These are phyloP conservation scores for Candida odintsovae DNA, from an alignment of 805 yeast species.

Conservation along the genomic window DNA sequence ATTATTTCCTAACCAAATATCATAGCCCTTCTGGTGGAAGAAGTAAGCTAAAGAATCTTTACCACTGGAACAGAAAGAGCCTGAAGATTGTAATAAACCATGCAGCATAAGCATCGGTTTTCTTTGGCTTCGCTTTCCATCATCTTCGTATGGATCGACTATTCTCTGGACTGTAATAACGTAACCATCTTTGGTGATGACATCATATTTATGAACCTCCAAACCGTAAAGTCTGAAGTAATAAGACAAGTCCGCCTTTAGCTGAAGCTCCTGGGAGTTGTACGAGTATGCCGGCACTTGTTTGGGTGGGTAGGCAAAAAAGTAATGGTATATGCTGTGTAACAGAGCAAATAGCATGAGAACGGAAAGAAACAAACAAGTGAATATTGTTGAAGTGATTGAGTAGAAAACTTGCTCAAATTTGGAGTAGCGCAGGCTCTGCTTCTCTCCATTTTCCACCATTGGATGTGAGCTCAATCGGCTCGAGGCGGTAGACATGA, in stretches of 20 bases:
- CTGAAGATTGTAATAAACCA: slow-evolving; percentile 84
- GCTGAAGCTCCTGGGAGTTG: slow-evolving; percentile 27
- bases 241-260: slow-evolving; percentile 54
- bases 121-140: slow-evolving; percentile 24
- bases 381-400: slow-evolving; percentile 11
- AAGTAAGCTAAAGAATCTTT: slow-evolving; percentile 65
- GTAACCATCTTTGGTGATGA: slow-evolving; percentile 78
- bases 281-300: slow-evolving; percentile 10
- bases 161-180: slow-evolving; percentile 60
- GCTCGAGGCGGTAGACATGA: not conserved
- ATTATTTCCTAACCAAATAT: slow-evolving; percentile 90
- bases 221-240: slow-evolving; percentile 61
- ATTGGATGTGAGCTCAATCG: not conserved
- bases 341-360: slow-evolving; percentile 13
- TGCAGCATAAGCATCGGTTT: slow-evolving; percentile 76
- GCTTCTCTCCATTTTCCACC: not conserved
- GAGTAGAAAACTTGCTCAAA: slow-evolving; percentile 2
- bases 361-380: slow-evolving; percentile 9
- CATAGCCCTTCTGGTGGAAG: slow-evolving; percentile 53
- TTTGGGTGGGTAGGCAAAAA: not conserved
- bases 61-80: slow-evolving; percentile 82
- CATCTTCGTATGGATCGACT: slow-evolving; percentile 36
- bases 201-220: slow-evolving; percentile 49
- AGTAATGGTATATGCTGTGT: not conserved
- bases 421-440: not conserved